Evolutionary conservation across 106 monocot species (phyloP).

Genomic region (Phalaenopsis aphrodite): DNA sequence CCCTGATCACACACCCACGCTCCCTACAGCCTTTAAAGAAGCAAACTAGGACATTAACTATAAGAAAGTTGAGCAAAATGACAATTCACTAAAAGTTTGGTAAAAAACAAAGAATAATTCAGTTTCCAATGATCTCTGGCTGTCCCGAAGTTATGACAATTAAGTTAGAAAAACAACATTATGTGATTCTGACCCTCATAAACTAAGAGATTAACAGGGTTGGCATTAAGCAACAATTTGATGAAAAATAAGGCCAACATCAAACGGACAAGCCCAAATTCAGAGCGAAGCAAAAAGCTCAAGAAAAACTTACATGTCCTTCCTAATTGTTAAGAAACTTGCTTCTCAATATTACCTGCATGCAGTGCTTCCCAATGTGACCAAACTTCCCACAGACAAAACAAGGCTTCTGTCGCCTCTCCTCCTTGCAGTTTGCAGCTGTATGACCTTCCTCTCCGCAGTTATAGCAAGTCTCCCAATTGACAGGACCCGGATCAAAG

Average conservation of each 20-base stretch:
- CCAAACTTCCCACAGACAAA: conserved; percentile 87
- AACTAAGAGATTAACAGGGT: neutral
- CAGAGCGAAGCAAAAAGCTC: neutral
- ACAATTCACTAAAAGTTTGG: neutral
- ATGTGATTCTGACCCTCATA: neutral
- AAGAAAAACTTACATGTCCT: neutral
- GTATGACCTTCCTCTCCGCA: conserved; percentile 87
- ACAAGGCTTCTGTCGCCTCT: conserved; percentile 73
- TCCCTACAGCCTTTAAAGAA: no score
- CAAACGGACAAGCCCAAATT: neutral
- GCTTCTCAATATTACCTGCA: conserved; percentile 30
- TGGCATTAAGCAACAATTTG: neutral
- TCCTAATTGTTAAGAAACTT: neutral
- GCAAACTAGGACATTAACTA: no score
- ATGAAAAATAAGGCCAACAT: neutral
- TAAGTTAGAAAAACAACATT: neutral
- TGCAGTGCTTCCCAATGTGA: conserved; percentile 60
- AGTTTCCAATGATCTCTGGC: neutral
- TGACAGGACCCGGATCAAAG: conserved; percentile 55
- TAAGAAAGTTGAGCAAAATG: neutral
- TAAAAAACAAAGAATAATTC: neutral
- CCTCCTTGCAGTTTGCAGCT: conserved; percentile 44
- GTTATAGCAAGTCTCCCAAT: conserved; percentile 59
- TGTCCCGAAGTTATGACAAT: neutral
- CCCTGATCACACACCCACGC: no score